phyloP scores from a whole-genome alignment of 768 basidiomycete species.

The Boletus eberwhitei region DNA sequence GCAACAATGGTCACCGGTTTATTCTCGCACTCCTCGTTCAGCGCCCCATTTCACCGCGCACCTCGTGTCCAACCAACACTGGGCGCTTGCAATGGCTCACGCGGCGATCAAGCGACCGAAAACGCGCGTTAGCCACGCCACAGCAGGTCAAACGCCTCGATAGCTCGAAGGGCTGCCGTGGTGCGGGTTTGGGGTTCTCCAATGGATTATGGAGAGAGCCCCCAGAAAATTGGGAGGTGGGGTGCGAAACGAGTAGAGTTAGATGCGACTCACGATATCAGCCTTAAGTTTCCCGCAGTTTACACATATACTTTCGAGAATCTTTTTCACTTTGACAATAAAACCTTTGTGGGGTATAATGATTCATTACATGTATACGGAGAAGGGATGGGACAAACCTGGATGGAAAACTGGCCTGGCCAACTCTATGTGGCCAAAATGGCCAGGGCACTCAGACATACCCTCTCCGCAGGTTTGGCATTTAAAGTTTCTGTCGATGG shows the following conservation, averaged over 20 bases:
- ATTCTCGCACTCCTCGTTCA: constrained; percentile 90
- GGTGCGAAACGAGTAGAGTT: constrained; percentile 87
- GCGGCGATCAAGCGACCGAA: constrained; percentile 95
- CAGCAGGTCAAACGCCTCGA: constrained; percentile 83
- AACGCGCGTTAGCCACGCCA: constrained; percentile 76
- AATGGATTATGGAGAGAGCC: constrained; percentile 87
- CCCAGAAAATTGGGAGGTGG: constrained; percentile 97
- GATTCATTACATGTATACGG: neutral
- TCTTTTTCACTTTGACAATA: constrained; percentile 99
- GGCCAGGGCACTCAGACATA: constrained; percentile 99
- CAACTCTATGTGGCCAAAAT: constrained; percentile 98
- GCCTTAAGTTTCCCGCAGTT: constrained; percentile 98
- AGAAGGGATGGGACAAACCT: constrained; percentile 49
- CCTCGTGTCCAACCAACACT: constrained; percentile 82
- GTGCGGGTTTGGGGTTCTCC: constrained; percentile 95
- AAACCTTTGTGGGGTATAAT: constrained; percentile 55
- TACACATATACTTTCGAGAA: constrained; percentile 97
- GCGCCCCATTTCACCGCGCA: constrained; percentile 97
- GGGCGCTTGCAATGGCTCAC: constrained; percentile 62
- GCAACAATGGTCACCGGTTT: constrained; percentile 22
- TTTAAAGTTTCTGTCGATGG: constrained; percentile 96
- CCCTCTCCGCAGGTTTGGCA: constrained; percentile 99
- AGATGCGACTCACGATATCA: constrained; percentile 88
- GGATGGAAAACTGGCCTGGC: constrained; percentile 97
- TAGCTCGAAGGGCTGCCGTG: constrained; percentile 69